These are phyloP conservation scores for Zygosaccharomyces pseudobailii DNA, from an alignment of 1,139 yeast species.

Conservation along the genomic window DNA sequence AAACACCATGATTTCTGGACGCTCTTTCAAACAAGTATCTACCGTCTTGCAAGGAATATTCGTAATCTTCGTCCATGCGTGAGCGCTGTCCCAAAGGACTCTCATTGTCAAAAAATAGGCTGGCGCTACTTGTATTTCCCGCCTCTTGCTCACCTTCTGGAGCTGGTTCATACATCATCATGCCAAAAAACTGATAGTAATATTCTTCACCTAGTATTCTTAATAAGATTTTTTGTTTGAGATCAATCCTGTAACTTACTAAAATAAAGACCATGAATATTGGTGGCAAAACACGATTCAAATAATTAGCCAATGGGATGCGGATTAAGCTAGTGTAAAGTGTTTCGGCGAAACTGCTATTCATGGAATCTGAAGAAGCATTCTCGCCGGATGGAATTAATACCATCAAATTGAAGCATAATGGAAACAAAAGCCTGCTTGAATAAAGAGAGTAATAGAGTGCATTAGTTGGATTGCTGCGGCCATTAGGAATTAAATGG, in stretches of 20 bases:
- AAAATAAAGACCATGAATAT: slow-evolving; percentile 26
- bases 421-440: slow-evolving; percentile 31
- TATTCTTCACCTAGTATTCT: slow-evolving; percentile 32
- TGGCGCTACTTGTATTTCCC: slow-evolving; percentile 9
- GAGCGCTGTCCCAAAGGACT: slow-evolving; percentile 10
- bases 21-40: slow-evolving; percentile 32
- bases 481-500: slow-evolving; percentile 32
- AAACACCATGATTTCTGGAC: slow-evolving; percentile 21
- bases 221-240: slow-evolving; percentile 27
- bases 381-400: slow-evolving; percentile 21
- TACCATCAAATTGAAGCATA: slow-evolving; percentile 33
- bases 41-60: slow-evolving; percentile 34
- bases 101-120: slow-evolving; percentile 7
- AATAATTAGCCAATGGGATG: slow-evolving; percentile 27
- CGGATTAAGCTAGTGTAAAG: slow-evolving; percentile 27
- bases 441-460: slow-evolving; percentile 32
- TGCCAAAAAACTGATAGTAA: slow-evolving; percentile 33
- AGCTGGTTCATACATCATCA: slow-evolving; percentile 29
- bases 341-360: slow-evolving; percentile 25
- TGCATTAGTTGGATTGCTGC: slow-evolving; percentile 32
- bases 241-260: slow-evolving; percentile 26
- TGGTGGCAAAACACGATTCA: slow-evolving; percentile 29
- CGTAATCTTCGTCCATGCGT: slow-evolving; percentile 30
- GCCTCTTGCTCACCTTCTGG: slow-evolving; percentile 7
- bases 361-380: slow-evolving; percentile 6